Evolutionary conservation across 2,329 filamentous ascomycete genomes (phyloP).

Genomic region (Scopulariopsis brevicaulis): DNA sequence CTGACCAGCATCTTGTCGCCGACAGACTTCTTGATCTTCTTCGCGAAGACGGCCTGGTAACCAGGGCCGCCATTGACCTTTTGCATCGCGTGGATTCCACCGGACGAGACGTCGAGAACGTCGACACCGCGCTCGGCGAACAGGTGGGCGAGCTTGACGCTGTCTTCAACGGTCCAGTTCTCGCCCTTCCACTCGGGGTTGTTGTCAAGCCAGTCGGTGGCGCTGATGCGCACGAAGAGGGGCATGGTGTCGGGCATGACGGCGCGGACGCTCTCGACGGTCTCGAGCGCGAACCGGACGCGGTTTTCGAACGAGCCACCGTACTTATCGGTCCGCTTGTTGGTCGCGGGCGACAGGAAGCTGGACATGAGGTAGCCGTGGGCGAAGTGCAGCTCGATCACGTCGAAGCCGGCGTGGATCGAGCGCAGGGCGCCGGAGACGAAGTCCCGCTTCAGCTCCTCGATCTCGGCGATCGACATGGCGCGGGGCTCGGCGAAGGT

Average conservation of each 20-base stretch:
- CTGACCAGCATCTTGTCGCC: constrained; percentile 41
- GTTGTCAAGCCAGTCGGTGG: constrained; percentile 61
- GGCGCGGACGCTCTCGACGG: constrained; percentile 47
- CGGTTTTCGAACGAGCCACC: constrained; percentile 65
- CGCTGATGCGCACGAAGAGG: constrained; percentile 56
- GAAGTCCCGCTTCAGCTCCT: constrained; percentile 49
- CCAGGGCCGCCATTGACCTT: constrained; percentile 47
- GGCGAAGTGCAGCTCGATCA: constrained; percentile 63
- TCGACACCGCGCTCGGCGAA: constrained; percentile 60
- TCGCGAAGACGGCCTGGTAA: constrained; percentile 63
- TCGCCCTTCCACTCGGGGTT: constrained; percentile 38
- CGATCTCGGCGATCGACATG: constrained; percentile 56
- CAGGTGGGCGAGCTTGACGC: constrained; percentile 47
- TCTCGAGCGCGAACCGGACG: constrained; percentile 53
- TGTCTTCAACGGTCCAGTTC: constrained; percentile 58
- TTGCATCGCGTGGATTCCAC: constrained; percentile 49
- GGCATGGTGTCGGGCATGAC: constrained; percentile 54
- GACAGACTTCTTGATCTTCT: constrained; percentile 59
- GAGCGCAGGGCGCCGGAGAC: constrained; percentile 41
- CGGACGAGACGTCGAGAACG: constrained; percentile 61
- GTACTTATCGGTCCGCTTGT: constrained; percentile 56
- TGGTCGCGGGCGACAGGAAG: constrained; percentile 61
- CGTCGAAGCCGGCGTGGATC: constrained; percentile 54
- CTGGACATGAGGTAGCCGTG: constrained; percentile 66
- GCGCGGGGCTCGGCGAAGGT: constrained; percentile 48